Base-by-base conservation (phyloP, 2,329 filamentous ascomycete species). In the Cercospora beticola region DNA sequence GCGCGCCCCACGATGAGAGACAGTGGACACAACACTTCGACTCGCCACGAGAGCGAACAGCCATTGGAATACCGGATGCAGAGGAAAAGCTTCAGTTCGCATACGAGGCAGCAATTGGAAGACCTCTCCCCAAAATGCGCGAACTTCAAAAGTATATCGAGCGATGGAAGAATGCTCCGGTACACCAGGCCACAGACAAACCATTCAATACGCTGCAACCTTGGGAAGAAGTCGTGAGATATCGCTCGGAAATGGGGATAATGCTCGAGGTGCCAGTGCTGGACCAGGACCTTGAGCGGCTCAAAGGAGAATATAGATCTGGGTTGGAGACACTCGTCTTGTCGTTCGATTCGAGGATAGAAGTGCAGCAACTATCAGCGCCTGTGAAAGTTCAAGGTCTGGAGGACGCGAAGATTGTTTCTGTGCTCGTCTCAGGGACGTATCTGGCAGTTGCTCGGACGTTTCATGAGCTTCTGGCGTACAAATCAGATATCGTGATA, bases 251-350 rank as follows among this genome's bases (percentile, higher is more conserved):
- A 16, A 40, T 31, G 5, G 68, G 69, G 14, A n/a, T 74, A 9
- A 70, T 74, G 67, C 21, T 74, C 2, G 71, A 74, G 59, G 30
- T 68, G 14, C 71, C 71, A 14, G n/a, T 73, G 12, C 33, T 62
- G 5, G 30, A 40, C 23, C 57, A 57, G 14, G 46, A 49, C 14
- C 46, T 72, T 28, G 21, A 52, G 43, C n/a, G 8, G 2, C 26
- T 63, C 21, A 56, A 68, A 52, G n/a, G n/a, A 6, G 23, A 18
- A 26, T 68, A 64, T 28, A 68, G 72, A 5, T 10, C 16, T 4
- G 31, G 36, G 7, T 58, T 73, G 30, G 14, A 64, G 9, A 8
- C 2, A 5, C 28, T 72, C 10, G 63, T 59, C 57, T 16, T 61
- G 31, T 16, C 54, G 16, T 21, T 21, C 4, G 72, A 67, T 16